These are phyloP conservation scores for Neoarthrinium moseri DNA, from an alignment of 2,329 filamentous ascomycete species.

Conservation along the genomic window DNA sequence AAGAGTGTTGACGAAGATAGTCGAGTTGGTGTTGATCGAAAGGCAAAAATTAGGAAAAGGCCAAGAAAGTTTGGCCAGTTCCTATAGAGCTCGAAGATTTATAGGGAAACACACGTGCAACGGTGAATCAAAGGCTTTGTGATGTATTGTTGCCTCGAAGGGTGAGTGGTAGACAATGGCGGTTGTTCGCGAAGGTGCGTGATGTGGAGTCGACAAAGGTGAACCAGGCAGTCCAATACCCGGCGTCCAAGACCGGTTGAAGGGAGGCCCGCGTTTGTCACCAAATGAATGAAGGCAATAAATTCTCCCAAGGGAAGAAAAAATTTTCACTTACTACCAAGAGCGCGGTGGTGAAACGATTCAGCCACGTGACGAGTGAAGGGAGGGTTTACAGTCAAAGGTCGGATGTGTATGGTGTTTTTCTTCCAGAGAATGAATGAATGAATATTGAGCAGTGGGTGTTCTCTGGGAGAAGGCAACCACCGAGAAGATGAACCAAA, in stretches of 20 bases:
- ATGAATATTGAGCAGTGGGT: constrained; percentile 11
- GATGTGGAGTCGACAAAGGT: constrained; percentile 10
- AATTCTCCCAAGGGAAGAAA: background rate
- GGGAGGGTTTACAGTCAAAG: background rate
- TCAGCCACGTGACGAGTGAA: background rate
- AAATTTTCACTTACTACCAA: background rate
- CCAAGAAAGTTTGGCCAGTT: background rate
- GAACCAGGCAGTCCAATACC: background rate
- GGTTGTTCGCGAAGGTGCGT: constrained; percentile 19
- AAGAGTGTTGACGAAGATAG: background rate
- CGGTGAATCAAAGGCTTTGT: background rate
- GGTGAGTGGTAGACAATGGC: constrained; percentile 15
- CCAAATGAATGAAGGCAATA: constrained; percentile 8
- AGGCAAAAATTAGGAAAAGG: background rate
- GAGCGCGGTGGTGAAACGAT: background rate
- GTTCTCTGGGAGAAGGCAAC: constrained; percentile 13
- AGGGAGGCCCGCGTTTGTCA: background rate
- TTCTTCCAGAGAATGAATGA: constrained; percentile 11
- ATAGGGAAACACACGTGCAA: background rate
- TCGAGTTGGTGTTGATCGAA: background rate
- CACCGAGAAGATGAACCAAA: constrained; percentile 19
- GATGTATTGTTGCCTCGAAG: background rate
- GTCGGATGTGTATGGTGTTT: background rate
- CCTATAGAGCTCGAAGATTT: background rate
- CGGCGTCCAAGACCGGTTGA: background rate